Evolutionary conservation across 2,329 filamentous ascomycete species (phyloP).

Genomic region (Tolypocladium amazonense): DNA sequence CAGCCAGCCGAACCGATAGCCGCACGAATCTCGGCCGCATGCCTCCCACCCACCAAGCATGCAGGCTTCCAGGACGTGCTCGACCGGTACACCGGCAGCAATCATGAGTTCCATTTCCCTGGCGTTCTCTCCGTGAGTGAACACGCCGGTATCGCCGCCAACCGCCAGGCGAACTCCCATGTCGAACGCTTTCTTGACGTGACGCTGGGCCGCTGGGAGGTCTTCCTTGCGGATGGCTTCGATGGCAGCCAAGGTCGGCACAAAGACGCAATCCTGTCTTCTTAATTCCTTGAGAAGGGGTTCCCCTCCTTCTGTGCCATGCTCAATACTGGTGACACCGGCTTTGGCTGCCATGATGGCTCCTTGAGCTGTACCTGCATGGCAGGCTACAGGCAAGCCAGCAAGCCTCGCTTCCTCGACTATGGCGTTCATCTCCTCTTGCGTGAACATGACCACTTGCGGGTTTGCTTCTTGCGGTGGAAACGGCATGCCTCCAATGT

Average conservation of each 20-base stretch:
- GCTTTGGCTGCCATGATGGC: constrained; percentile 27
- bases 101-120: constrained; percentile 44
- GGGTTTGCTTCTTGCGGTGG: constrained; percentile 10
- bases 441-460: constrained; percentile 31
- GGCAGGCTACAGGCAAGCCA: constrained; percentile 30
- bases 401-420: constrained; percentile 33
- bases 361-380: constrained; percentile 28
- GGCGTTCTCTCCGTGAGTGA: constrained; percentile 40
- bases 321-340: not conserved
- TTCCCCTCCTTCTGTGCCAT: not conserved
- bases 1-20: constrained; percentile 40
- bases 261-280: not conserved
- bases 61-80: constrained; percentile 40
- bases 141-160: constrained; percentile 43
- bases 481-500: constrained; percentile 23
- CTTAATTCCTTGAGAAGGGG: not conserved
- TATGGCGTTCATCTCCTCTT: constrained; percentile 39
- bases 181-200: constrained; percentile 33
- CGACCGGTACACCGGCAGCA: constrained; percentile 36
- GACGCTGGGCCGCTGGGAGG: constrained; percentile 24
- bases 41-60: constrained; percentile 42
- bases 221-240: constrained; percentile 12
- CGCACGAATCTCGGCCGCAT: constrained; percentile 40
- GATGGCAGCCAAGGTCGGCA: not conserved
- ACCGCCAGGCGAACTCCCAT: constrained; percentile 37